These are phyloP conservation scores for Flaveria ramosissima DNA, from an alignment of 129 eudicot species.

Conservation along the genomic window DNA sequence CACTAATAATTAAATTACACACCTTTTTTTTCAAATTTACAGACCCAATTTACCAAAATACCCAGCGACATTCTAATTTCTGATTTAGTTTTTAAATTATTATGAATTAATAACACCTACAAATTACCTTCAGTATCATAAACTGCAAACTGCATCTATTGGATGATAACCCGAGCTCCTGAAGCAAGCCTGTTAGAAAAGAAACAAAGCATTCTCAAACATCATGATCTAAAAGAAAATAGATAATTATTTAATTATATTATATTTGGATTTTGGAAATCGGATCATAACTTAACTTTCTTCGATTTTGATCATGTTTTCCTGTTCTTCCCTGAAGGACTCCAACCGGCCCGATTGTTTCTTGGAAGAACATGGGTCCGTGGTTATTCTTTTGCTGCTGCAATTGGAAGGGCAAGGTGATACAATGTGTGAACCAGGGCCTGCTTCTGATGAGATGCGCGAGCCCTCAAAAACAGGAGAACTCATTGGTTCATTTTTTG, in stretches of 20 bases:
- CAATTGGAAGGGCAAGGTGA: constrained; percentile 58
- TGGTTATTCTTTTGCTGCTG: constrained; percentile 63
- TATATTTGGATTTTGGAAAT: constrained; percentile 25
- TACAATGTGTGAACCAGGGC: constrained; percentile 50
- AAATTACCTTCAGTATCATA: constrained; percentile 35
- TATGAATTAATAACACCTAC: constrained; percentile 24
- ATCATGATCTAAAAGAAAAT: constrained; percentile 30
- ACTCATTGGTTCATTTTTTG: constrained; percentile 73
- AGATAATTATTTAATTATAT: not conserved
- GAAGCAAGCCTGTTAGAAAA: constrained; percentile 88
- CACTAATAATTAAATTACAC: constrained; percentile 16
- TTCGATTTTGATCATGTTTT: constrained; percentile 72
- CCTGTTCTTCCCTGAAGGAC: constrained; percentile 56
- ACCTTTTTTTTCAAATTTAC: constrained; percentile 40
- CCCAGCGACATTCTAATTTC: constrained; percentile 32
- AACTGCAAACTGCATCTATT: constrained; percentile 52
- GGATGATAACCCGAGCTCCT: constrained; percentile 89
- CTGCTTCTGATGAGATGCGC: constrained; percentile 62
- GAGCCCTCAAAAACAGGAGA: constrained; percentile 76
- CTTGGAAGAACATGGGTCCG: constrained; percentile 51
- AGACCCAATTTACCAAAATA: constrained; percentile 30
- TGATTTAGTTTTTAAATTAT: not conserved
- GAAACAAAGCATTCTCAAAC: constrained; percentile 38
- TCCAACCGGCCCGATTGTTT: constrained; percentile 46
- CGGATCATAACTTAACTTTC: constrained; percentile 72